phyloP scores from a whole-genome alignment of 495 filamentous ascomycete genomes.

The Hypoxylon lienhwacheense region DNA sequence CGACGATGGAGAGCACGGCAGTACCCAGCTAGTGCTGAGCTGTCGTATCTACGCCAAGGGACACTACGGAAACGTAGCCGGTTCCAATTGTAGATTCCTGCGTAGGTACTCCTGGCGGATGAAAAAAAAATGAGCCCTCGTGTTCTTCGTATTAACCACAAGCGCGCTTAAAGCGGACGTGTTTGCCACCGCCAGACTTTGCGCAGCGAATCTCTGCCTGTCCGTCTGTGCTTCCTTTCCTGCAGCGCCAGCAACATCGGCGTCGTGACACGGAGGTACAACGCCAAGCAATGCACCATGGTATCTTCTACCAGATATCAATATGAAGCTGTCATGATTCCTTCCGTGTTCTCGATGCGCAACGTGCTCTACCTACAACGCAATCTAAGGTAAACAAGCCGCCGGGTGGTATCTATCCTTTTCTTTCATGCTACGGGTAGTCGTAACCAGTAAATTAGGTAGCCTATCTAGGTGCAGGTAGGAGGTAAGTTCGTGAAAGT shows the following conservation, averaged over 20 bases:
- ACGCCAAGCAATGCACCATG: slow-evolving; percentile 30
- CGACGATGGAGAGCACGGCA: slow-evolving; percentile 32
- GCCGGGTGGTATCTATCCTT: no score
- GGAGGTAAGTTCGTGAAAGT: no score
- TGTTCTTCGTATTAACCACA: slow-evolving; percentile 31
- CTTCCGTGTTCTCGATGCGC: no score
- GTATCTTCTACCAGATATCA: no score
- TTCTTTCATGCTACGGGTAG: no score
- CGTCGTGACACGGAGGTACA: slow-evolving; percentile 27
- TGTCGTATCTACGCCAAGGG: slow-evolving; percentile 18
- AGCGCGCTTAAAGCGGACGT: slow-evolving; percentile 30
- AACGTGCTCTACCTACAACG: no score
- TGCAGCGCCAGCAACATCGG: slow-evolving; percentile 24
- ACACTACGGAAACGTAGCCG: slow-evolving; percentile 11
- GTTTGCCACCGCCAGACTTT: slow-evolving; percentile 36
- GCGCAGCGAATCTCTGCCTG: slow-evolving; percentile 23
- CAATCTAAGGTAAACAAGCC: no score
- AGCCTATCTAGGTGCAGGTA: no score
- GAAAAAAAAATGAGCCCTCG: slow-evolving; percentile 19
- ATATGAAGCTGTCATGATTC: no score
- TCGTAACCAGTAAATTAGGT: no score
- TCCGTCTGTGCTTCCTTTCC: slow-evolving; percentile 34
- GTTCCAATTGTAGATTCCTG: slow-evolving; percentile 24
- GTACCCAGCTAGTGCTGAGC: slow-evolving; percentile 34
- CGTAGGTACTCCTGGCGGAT: slow-evolving; percentile 14